These are phyloP conservation scores for Agaricus blazei DNA, from an alignment of 768 basidiomycete species.

Conservation along the genomic window DNA sequence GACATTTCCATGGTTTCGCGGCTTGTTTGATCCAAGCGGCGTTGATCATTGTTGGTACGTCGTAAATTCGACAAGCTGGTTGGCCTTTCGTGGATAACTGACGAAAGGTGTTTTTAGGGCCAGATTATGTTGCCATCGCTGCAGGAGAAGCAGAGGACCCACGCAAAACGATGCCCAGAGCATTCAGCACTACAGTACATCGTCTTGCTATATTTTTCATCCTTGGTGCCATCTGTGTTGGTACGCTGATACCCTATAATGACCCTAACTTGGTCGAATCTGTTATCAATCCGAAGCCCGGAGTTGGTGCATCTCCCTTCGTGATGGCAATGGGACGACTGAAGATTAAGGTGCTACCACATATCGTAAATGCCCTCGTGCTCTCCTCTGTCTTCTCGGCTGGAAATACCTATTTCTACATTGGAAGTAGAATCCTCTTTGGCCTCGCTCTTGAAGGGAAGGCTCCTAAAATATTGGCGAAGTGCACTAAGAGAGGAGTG, in stretches of 20 bases:
- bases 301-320: conserved; percentile 69
- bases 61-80: no score
- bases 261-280: conserved; percentile 51
- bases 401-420: conserved; percentile 66
- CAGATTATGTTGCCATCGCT: conserved; percentile 51
- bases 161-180: conserved; percentile 62
- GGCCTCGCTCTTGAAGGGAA: conserved; percentile 62
- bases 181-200: conserved; percentile 72
- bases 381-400: conserved; percentile 69
- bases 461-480: conserved; percentile 46
- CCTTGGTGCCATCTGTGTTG: conserved; percentile 63
- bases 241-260: conserved; percentile 74
- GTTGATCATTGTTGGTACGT: conserved; percentile 50
- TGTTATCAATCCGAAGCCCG: conserved; percentile 49
- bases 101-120: conserved; percentile 26
- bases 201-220: conserved; percentile 78
- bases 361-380: conserved; percentile 68
- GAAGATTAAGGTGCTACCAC: conserved; percentile 59
- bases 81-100: not conserved
- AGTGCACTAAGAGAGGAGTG: conserved; percentile 50
- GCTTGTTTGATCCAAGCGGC: conserved; percentile 57
- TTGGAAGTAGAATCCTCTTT: conserved; percentile 46
- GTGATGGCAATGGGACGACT: conserved; percentile 76
- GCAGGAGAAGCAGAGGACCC: conserved; percentile 73
- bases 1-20: conserved; percentile 59